Evolutionary conservation across 306 rosid species (phyloP).

Genomic region (Crataegus laevigata): DNA sequence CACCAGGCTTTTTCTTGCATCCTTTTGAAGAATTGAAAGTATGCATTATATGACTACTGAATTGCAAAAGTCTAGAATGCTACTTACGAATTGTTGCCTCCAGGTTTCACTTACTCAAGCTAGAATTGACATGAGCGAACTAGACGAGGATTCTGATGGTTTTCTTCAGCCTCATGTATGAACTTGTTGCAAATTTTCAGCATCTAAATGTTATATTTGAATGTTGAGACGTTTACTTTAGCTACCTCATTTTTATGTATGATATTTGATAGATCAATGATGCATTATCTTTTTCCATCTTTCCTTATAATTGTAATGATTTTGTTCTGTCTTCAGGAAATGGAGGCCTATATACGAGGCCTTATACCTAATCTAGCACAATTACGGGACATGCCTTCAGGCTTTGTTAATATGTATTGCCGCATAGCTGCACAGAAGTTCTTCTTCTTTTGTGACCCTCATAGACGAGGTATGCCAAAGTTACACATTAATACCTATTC

Average conservation of each 20-base stretch:
- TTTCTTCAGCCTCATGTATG: conserved; percentile 86
- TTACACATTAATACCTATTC: background rate
- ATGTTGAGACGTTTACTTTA: background rate
- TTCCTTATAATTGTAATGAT: conserved; percentile 1
- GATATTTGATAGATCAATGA: background rate
- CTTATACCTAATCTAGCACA: conserved; percentile 97
- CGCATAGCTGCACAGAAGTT: conserved; percentile 95
- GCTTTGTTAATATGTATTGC: conserved; percentile 74
- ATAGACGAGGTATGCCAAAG: conserved; percentile 78
- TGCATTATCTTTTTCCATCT: background rate
- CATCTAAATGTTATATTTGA: conserved; percentile 11
- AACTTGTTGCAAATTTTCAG: conserved; percentile 19
- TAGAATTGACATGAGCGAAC: conserved; percentile 98
- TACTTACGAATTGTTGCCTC: conserved; percentile 27
- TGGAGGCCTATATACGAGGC: conserved; percentile 89
- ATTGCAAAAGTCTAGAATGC: background rate
- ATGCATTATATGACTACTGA: background rate
- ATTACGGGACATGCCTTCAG: conserved; percentile 69
- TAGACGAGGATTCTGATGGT: conserved; percentile 97
- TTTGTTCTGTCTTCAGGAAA: conserved; percentile 50
- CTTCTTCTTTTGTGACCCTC: conserved; percentile 97
- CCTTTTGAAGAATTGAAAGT: background rate
- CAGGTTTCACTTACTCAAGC: conserved; percentile 99
- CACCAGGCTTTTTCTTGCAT: background rate
- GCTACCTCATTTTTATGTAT: background rate